phyloP scores from a whole-genome alignment of 2,329 filamentous ascomycete genomes.

The Aspergillus sp. region DNA sequence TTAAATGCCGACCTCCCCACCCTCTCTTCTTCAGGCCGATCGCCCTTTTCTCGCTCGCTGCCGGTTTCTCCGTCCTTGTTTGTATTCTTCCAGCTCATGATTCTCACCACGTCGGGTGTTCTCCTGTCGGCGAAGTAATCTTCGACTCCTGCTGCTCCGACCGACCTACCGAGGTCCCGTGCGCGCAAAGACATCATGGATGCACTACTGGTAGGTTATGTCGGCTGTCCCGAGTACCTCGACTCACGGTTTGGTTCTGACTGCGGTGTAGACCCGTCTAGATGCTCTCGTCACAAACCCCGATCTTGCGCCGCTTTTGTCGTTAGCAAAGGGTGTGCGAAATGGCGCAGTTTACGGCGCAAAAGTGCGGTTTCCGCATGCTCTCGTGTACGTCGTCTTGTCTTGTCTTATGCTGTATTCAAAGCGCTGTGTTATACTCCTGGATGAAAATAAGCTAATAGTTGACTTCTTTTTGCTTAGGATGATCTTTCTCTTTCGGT shows the following conservation, averaged over 20 bases:
- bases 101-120: not conserved
- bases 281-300: conserved; percentile 81
- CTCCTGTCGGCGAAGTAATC: conserved; percentile 5
- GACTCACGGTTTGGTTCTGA: conserved; percentile 3
- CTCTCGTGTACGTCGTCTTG: conserved; percentile 67
- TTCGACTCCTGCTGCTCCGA: conserved; percentile 6
- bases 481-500: conserved; percentile 96
- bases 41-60: conserved; percentile 4
- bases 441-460: conserved; percentile 14
- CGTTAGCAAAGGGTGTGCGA: conserved; percentile 86
- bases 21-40: not conserved
- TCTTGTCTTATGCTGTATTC: not conserved
- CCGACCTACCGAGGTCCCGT: conserved; percentile 28
- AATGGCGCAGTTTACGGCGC: conserved; percentile 96
- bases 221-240: not conserved
- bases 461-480: conserved; percentile 42
- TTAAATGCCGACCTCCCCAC: conserved; percentile 29
- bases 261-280: conserved; percentile 57
- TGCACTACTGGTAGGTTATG: conserved; percentile 30
- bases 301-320: conserved; percentile 77
- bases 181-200: conserved; percentile 30
- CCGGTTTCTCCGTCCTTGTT: not conserved
- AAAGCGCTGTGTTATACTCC: not conserved
- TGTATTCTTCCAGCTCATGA: conserved; percentile 14
- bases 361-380: conserved; percentile 98